Conservation (phyloP, 768 basidiomycete genomes). For the Lactarius akahatsu region DNA sequence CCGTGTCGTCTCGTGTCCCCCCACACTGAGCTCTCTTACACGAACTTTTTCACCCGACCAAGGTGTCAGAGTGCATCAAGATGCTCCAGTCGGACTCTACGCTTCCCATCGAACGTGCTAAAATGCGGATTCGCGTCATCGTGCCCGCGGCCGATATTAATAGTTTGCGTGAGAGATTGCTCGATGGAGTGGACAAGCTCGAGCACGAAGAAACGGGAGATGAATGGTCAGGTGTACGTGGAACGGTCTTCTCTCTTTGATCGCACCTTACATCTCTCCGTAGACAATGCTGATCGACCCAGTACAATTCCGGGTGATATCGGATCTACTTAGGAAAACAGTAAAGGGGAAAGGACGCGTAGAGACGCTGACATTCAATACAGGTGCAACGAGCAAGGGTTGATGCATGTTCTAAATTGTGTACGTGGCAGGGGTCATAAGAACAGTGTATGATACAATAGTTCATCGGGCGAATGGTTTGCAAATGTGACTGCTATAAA, state of each 20-base stretch:
- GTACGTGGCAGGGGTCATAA: constrained; percentile 14
- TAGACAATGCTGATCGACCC: constrained; percentile 94
- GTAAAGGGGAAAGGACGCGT: constrained; percentile 84
- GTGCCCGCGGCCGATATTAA: constrained; percentile 68
- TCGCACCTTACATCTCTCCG: background rate
- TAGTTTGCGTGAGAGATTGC: constrained; percentile 65
- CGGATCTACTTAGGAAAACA: constrained; percentile 88
- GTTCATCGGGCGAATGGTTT: background rate
- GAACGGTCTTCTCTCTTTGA: background rate
- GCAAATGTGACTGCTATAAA: constrained; percentile 23
- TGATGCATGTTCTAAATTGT: constrained; percentile 16
- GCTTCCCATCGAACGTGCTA: constrained; percentile 89
- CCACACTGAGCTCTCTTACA: constrained; percentile 3
- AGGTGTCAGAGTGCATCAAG: constrained; percentile 91
- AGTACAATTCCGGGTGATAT: constrained; percentile 83
- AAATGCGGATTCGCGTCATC: constrained; percentile 86
- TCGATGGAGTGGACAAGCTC: constrained; percentile 74
- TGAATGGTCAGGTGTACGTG: constrained; percentile 85
- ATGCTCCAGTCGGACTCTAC: constrained; percentile 75
- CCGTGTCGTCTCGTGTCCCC: background rate
- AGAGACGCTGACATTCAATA: constrained; percentile 74
- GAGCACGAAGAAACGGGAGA: constrained; percentile 78
- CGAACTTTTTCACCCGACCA: background rate
- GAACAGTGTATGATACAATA: background rate
- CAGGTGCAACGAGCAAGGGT: constrained; percentile 42